Evolutionary conservation across 805 yeast genomes (phyloP), one percentile per base, ranked within the genome.

Genomic region (Yamadazyma endophytica): DNA sequence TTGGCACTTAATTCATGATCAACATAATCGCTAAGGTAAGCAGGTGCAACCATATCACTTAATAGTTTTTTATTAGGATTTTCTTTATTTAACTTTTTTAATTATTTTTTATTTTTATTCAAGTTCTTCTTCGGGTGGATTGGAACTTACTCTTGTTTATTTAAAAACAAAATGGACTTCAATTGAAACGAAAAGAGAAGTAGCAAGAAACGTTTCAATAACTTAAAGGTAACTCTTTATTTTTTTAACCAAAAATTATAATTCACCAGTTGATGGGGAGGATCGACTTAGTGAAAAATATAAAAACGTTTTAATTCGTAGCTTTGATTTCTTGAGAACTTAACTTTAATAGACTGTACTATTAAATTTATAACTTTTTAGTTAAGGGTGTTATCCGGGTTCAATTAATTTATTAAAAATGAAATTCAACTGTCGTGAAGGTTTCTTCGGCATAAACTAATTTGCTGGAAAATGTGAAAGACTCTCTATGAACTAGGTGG

Each of bases 1-100:
- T 75, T 72, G 26, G 78, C 79, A 6, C 95, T 81, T 29, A 85
- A 66, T 39, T 81, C 85, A 56, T 82, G 90, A 58, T 89, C 89
- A 47, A 87, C 77, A 51, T 70, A 78, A 46, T 68, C 73, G 35
- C 63, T 61, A 31, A 37, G 25, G 49, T 56, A 59, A 26, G 67
- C 63, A 22, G 71, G 68, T 28, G 69, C 67, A 41, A 62, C 70
- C 70, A 65, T 64, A 21, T 22, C 22, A n/a, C n/a, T n/a, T n/a
- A n/a, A n/a, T 18, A 21, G 18, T 19, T 6, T 29, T 21, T 21
- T 20, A 8, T 20, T 20, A n/a, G 13, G 8, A n/a, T 31, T 20
- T 21, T 35, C 32, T 32, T 31, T 20, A 12, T 16, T 26, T 17
- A 13, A 11, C 22, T 24, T 11, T 21, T 31, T 16, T 15, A 14